Evolutionary conservation across 2,329 filamentous ascomycete genomes (phyloP).

Genomic region (Aspergillus viridinutans): DNA sequence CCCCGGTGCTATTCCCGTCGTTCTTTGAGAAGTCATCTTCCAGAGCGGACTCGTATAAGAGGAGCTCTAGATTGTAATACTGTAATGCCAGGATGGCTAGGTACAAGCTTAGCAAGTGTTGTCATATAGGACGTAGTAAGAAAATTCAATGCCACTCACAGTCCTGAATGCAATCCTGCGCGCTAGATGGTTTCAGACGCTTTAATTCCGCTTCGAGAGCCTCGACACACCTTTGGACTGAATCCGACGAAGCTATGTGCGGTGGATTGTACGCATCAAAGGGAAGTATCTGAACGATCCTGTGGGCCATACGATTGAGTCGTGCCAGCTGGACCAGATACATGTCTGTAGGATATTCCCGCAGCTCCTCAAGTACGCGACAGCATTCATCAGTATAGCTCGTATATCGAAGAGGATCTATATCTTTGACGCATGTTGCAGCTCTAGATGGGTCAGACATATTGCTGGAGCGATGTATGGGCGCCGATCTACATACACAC

Average conservation of each 20-base stretch:
- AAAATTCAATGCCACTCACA: background rate
- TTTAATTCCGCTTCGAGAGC: conserved; percentile 45
- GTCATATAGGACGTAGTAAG: no score
- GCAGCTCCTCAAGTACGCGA: conserved; percentile 40
- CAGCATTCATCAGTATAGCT: conserved; percentile 52
- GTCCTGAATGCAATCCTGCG: conserved; percentile 5
- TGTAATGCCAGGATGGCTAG: conserved; percentile 23
- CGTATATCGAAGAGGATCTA: conserved; percentile 50
- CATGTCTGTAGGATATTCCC: conserved; percentile 47
- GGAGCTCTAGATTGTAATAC: conserved; percentile 23
- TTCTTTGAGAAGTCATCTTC: conserved; percentile 38
- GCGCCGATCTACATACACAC: conserved; percentile 40
- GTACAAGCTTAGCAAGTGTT: background rate
- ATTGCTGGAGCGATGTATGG: background rate
- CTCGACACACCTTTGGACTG: conserved; percentile 31
- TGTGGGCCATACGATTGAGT: conserved; percentile 50
- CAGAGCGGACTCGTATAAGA: conserved; percentile 23
- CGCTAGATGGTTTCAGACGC: conserved; percentile 13
- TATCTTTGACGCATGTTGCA: conserved; percentile 35
- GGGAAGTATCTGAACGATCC: conserved; percentile 37
- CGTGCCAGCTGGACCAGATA: conserved; percentile 47
- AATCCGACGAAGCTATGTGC: conserved; percentile 6
- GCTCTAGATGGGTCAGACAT: conserved; percentile 10
- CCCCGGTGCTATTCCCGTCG: conserved; percentile 36
- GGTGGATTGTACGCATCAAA: conserved; percentile 15